Base-by-base conservation (phyloP, 352 stramenopile genomes). In the Pythium dissimile region DNA sequence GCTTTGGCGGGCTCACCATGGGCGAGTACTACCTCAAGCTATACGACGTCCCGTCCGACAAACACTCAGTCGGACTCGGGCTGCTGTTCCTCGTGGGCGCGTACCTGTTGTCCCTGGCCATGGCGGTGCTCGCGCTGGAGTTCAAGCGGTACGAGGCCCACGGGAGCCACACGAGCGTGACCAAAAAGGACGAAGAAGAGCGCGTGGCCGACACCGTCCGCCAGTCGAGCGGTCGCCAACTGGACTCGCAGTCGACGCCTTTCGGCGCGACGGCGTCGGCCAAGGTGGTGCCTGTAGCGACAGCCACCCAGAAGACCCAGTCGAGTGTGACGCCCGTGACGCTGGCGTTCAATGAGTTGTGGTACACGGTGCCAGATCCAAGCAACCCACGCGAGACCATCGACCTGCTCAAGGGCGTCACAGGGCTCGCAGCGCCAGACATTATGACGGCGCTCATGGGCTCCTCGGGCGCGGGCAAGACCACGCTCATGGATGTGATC, bases 401-500 rank as follows among this genome's bases (percentile, higher is more conserved):
- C 8, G 66, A 87, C 32, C 56, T 95, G 31, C 58, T 95, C n/a
- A 85, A 86, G 41, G 71, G 67, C 48, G 63, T 94, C 16, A 71
- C 26, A 56, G 84, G 83, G 21, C 74, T 79, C 30, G 71, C 86
- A 42, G 51, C 71, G 30, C 66, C 83, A 24, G 82, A 82, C 9
- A 86, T 70, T 20, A 77, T 96, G 60, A 95, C 80, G 23, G 86
- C 81, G 20, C 65, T 97, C 5, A 92, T 93, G 77, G 85, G 84
- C 27, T 78, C 56, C n/a, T 80, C 54, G 38, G 80, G 75, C 37
- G 78, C 78, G 0, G 80, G 78, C 21, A 89, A 73, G 45, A 84
- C 67, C 7, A 97, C 89, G 9, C 68, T 97, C 10, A 83, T 94
- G 54, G 87, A 97, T 71, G 86, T 96, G 2, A 86, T 97, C 46